Base-by-base conservation (phyloP, 2,329 filamentous ascomycete species). In the Cordyceps farinosa region DNA sequence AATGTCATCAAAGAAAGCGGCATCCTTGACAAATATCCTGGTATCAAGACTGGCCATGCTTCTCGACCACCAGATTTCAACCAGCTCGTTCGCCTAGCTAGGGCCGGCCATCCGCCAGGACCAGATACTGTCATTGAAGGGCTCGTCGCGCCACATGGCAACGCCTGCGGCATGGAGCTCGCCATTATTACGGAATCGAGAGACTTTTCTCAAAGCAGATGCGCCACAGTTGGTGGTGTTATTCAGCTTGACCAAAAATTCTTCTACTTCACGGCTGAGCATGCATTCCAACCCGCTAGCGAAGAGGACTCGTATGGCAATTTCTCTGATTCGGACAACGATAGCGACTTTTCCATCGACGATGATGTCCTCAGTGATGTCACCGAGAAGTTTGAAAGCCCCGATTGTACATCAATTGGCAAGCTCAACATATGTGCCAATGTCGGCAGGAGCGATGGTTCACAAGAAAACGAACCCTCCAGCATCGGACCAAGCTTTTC, bases 201-300 rank as follows among this genome's bases (percentile, higher is more conserved):
- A 2, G 51, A 27, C 5, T 9, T 11, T 29, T 8, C 7, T 5
- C 22, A 17, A 9, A 40, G n/a, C 51, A 53, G 51, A 27, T 10
- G 17, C 32, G 47, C 47, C 1, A 53, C 51, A 13, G 51, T 53
- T 13, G 51, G 51, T 11, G 51, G 51, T 4, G 51, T 53, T n/a
- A 15, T 53, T 38, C 51, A 53, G n/a, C 51, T 53, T 53, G 51
- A n/a, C 8, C 34, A 53, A 10, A 34, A n/a, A 7, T 53, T 40
- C n/a, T 53, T 40, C 10, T 53, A 53, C 22, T 53, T 53, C n/a
- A 53, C 51, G 11, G 51, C 51, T 27, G 51, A 53, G 32, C 51
- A 53, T 40, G 51, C 51, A 53, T 53, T 53, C n/a, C 32, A 17
- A 11, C 15, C 22, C 3, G n/a, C 9, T 8, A 13, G 9, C 34